These are phyloP conservation scores for Limnomonas spitsbergensis DNA, from an alignment of 139 green algal genomes.

Conservation along the genomic window DNA sequence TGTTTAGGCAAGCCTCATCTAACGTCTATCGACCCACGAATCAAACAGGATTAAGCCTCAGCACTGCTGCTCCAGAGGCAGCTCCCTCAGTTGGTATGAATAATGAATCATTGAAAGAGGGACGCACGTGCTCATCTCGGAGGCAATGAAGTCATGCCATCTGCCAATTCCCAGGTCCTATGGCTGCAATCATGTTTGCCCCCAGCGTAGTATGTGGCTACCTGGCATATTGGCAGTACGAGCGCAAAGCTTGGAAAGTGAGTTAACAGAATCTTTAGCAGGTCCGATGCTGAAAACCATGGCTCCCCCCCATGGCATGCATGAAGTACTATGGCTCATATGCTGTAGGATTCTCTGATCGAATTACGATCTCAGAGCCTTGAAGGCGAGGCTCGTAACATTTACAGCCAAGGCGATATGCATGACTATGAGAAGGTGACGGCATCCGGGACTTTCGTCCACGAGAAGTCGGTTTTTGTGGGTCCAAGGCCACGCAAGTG, in stretches of 20 bases:
- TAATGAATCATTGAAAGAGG: no score
- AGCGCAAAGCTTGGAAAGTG: conserved; percentile 22
- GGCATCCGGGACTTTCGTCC: conserved; percentile 42
- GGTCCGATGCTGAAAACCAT: no score
- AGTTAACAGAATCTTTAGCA: neutral
- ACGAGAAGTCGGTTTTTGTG: conserved; percentile 60
- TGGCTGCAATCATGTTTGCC: conserved; percentile 11
- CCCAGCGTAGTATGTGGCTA: conserved; percentile 20
- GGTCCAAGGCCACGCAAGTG: conserved; percentile 56
- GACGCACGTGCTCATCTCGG: no score
- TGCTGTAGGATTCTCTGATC: conserved; percentile 7
- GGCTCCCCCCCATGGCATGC: neutral
- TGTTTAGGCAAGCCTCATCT: no score
- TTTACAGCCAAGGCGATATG: neutral
- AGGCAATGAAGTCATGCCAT: no score
- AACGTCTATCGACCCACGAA: no score
- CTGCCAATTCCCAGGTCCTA: no score
- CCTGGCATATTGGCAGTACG: conserved; percentile 29
- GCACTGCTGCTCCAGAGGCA: no score
- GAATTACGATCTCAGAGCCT: neutral
- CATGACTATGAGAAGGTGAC: conserved; percentile 17
- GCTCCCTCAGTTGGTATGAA: no score
- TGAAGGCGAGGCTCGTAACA: neutral
- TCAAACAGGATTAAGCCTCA: no score
- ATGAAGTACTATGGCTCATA: neutral